Evolutionary conservation across 2,329 filamentous ascomycete species (phyloP), one percentile per base, ranked within the genome.

Genomic region (Onygenales sp.): DNA sequence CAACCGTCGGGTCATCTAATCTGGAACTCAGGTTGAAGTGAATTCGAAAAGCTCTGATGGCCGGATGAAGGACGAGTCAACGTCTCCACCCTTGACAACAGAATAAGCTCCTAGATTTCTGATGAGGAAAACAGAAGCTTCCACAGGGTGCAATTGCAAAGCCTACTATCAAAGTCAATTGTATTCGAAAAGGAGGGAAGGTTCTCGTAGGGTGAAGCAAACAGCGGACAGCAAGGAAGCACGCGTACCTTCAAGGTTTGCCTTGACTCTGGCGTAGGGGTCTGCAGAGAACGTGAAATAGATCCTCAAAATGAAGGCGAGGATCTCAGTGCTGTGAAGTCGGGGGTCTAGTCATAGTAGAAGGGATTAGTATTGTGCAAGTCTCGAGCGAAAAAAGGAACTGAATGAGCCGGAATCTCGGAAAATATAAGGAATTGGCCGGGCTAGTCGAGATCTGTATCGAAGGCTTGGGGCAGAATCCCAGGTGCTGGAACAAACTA

Each of bases 41-140:
- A 52, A 47, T 55, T 52, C 48, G 51, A 53, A 58, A 52, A 69
- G 63, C 63, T 63, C 65, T 60, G 63, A 62, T 58, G 62, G 63
- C 60, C 60, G 66, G 65, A 65, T 67, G 65, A 71, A 74, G 69
- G 55, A 72, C 72, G 71, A 74, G 67, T 69, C 60, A 74, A 74
- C 71, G 71, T 69, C 70, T 74, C 72, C 71, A 70, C 66, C 63
- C 64, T 67, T 64, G 63, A 60, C 50, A 56, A 57, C 63, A 64
- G 60, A 21, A 62, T 66, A 64, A 58, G 60, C 60, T 57, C 59
- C 59, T 58, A 56, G 57, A 58, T 57, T 54, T 60, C 64, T 63
- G 63, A 65, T 67, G 62, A 61, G 60, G 62, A 63, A 62, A 38
- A 32, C 17, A 61, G 64, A 68, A 70, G 70, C 67, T 66, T 69